These are phyloP conservation scores for Coelomomyces lativittatus DNA, from an alignment of 371 early-diverging fungal genomes.

Conservation along the genomic window DNA sequence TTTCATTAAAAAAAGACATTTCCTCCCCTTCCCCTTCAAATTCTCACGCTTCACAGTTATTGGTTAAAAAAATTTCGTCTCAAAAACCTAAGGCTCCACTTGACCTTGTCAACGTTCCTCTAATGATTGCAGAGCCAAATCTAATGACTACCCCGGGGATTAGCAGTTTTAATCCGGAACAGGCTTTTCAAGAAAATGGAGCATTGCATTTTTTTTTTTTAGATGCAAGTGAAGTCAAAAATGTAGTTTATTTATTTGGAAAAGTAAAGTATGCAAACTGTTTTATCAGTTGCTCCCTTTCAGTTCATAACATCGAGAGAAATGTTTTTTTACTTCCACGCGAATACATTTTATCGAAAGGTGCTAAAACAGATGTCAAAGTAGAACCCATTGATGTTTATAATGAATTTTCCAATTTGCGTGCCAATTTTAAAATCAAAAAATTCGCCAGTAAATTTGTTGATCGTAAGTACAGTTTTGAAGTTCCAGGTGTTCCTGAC, in stretches of 20 bases:
- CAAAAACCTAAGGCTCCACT: not conserved
- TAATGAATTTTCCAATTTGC: conserved; percentile 48
- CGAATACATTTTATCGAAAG: conserved; percentile 9
- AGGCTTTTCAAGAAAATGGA: conserved; percentile 38
- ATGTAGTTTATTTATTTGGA: conserved; percentile 73
- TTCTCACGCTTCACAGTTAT: not conserved
- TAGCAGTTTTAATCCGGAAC: not conserved
- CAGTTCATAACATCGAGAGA: conserved; percentile 60
- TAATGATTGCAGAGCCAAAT: not conserved
- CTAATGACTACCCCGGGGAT: not conserved
- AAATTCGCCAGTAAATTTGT: conserved; percentile 44
- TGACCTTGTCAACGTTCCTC: not conserved
- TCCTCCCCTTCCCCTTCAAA: not conserved
- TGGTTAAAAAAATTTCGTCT: not conserved
- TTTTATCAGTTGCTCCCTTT: conserved; percentile 65
- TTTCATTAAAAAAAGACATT: not conserved
- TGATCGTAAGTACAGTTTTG: conserved; percentile 78
- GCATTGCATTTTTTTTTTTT: conserved; percentile 67
- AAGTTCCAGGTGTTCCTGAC: conserved; percentile 59
- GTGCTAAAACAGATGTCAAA: conserved; percentile 36
- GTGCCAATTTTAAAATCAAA: conserved; percentile 31
- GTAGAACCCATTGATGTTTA: conserved; percentile 51
- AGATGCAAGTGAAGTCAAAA: conserved; percentile 71
- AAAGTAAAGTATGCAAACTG: conserved; percentile 42
- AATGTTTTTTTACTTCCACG: conserved; percentile 76